phyloP scores from a whole-genome alignment of 805 yeast species.

The Blastobotrys peoriensis region DNA sequence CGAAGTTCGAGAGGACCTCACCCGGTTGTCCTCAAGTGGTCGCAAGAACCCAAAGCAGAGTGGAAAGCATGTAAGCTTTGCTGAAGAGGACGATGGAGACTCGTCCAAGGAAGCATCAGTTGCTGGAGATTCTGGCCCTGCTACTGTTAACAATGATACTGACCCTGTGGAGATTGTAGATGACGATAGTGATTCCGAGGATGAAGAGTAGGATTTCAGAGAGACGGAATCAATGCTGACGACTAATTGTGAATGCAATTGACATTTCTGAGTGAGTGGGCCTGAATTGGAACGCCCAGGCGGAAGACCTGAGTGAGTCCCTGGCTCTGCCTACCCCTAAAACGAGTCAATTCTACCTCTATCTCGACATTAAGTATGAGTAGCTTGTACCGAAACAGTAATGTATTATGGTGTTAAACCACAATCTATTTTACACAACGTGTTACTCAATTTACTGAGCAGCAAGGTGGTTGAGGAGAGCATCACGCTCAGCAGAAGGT shows the following conservation, averaged over 20 bases:
- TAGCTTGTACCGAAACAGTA: too few species aligned
- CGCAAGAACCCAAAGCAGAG: conserved; percentile 1
- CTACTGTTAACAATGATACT: not conserved
- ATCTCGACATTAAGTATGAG: too few species aligned
- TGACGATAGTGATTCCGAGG: conserved; percentile 3
- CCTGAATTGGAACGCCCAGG: too few species aligned
- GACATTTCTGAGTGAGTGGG: too few species aligned
- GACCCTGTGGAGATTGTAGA: conserved; percentile 6
- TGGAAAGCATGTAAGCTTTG: conserved; percentile 16
- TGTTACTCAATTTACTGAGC: conserved; percentile 51
- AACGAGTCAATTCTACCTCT: too few species aligned
- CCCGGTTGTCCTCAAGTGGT: conserved; percentile 65
- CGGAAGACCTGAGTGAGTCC: too few species aligned
- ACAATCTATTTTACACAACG: too few species aligned
- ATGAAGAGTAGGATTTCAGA: not conserved
- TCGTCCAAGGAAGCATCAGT: not conserved
- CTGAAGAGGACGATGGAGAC: conserved; percentile 1
- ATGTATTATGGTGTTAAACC: too few species aligned
- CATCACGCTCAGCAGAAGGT: conserved; percentile 94
- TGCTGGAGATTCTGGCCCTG: not conserved
- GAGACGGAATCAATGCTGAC: too few species aligned
- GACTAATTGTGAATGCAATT: too few species aligned
- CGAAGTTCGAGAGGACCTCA: conserved; percentile 58
- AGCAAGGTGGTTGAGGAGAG: conserved; percentile 92
- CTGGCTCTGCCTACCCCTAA: too few species aligned